Percentiles rank a stretch among this genome's conserved stretches.
Conservation (phyloP, 2,329 filamentous ascomycete species). For the Rachicladosporium sp. region DNA sequence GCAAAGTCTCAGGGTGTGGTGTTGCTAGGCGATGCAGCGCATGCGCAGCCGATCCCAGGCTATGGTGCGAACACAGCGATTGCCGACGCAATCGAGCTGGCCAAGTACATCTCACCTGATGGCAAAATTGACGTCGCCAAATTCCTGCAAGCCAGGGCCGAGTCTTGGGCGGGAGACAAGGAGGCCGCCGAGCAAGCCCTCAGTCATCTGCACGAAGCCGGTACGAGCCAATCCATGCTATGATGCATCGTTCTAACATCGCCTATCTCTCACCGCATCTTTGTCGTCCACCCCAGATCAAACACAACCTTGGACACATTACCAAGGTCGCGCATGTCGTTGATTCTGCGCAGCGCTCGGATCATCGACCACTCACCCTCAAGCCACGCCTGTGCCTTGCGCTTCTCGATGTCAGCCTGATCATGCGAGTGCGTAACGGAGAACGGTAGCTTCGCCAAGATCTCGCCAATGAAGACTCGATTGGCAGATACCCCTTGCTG, state of each 20-base stretch:
- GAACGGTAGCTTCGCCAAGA: constrained; percentile 21
- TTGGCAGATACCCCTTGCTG: constrained; percentile 11
- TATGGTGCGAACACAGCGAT: constrained; percentile 31
- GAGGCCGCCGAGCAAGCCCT: constrained; percentile 7
- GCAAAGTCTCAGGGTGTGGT: constrained; percentile 15
- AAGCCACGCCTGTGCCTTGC: constrained; percentile 26
- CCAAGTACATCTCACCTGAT: constrained; percentile 15
- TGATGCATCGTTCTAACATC: too few species aligned
- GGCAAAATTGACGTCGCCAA: constrained; percentile 7
- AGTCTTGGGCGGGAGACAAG: constrained; percentile 14
- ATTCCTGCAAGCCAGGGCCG: constrained; percentile 12
- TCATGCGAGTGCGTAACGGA: constrained; percentile 2
- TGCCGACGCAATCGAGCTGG: constrained; percentile 25
- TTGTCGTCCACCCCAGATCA: constrained; percentile 16
- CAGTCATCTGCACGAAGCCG: not conserved
- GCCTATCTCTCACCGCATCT: constrained; percentile 1
- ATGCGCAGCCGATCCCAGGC: constrained; percentile 29
- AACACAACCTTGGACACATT: constrained; percentile 10
- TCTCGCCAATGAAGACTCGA: constrained; percentile 20
- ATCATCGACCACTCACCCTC: constrained; percentile 27
- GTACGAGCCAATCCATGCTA: too few species aligned
- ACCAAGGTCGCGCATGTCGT: constrained; percentile 12
- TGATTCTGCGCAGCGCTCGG: constrained; percentile 21
- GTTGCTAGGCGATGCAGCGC: constrained; percentile 29
- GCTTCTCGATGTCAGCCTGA: constrained; percentile 9